Conservation (phyloP, 148 eudicot genomes). For the Beta vulgaris region DNA sequence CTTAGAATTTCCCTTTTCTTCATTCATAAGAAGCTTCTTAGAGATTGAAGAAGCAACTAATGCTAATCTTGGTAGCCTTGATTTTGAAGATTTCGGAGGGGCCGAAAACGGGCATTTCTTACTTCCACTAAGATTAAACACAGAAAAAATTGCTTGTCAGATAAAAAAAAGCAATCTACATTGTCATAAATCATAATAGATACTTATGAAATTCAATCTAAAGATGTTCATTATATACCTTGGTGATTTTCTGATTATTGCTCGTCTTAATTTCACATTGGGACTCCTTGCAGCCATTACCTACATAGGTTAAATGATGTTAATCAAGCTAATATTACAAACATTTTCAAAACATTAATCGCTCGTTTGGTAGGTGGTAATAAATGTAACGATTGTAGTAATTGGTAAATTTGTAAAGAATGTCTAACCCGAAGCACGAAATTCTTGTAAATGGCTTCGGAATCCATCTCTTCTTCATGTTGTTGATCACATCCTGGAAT, state of each 20-base stretch:
- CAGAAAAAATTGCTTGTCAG: neutral
- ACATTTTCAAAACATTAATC: too few species aligned
- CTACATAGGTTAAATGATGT: slow-evolving; percentile 30
- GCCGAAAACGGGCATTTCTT: slow-evolving; percentile 75
- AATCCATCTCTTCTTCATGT: slow-evolving; percentile 80
- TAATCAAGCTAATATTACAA: neutral
- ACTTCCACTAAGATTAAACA: slow-evolving; percentile 34
- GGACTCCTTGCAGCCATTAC: slow-evolving; percentile 99
- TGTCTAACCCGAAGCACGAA: slow-evolving; percentile 75
- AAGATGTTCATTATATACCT: slow-evolving; percentile 31
- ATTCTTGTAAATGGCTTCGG: slow-evolving; percentile 66
- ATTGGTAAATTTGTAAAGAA: neutral
- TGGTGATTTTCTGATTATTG: slow-evolving; percentile 45
- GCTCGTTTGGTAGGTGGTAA: too few species aligned
- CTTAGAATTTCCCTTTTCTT: slow-evolving; percentile 26
- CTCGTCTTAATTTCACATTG: slow-evolving; percentile 55
- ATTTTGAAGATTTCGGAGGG: slow-evolving; percentile 77
- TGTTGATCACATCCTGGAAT: slow-evolving; percentile 77
- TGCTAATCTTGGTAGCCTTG: slow-evolving; percentile 60
- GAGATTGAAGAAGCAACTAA: slow-evolving; percentile 57
- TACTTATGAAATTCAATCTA: too few species aligned
- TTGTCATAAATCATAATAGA: too few species aligned
- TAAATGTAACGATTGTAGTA: too few species aligned
- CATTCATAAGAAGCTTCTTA: slow-evolving; percentile 36
- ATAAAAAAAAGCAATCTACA: too few species aligned